Percentiles rank a stretch among this genome's conserved stretches.
Conservation (phyloP, 169 alveolate genomes). For the Babesia ovis region DNA sequence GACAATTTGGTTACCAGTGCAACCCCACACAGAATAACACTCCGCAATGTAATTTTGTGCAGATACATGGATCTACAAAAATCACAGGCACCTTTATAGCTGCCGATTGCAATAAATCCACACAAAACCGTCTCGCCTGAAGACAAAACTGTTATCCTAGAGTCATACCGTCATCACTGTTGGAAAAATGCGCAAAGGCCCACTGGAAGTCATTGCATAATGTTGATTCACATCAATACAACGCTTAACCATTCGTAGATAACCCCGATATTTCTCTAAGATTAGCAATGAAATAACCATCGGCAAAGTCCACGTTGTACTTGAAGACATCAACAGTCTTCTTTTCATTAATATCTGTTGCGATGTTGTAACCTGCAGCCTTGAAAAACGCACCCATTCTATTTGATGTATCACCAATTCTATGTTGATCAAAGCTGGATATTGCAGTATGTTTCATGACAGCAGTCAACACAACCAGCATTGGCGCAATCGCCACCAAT, state of each 20-base stretch:
- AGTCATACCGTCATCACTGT: no score
- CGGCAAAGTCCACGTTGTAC: constrained; percentile 8
- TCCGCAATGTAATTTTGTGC: no score
- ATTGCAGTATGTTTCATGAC: background rate
- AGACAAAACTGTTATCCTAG: no score
- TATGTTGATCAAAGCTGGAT: background rate
- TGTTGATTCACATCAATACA: no score
- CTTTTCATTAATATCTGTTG: background rate
- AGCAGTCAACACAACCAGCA: background rate
- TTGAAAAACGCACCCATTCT: constrained; percentile 5
- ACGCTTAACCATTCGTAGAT: background rate
- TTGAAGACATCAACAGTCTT: constrained; percentile 9
- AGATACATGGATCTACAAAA: no score
- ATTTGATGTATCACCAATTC: background rate
- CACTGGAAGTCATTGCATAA: no score
- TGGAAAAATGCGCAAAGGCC: no score
- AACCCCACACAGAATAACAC: no score
- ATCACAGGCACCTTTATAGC: no score
- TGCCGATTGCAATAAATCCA: no score
- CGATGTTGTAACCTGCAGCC: constrained; percentile 6
- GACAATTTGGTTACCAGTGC: no score
- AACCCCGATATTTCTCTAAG: constrained; percentile 2
- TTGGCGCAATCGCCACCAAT: constrained; percentile 2
- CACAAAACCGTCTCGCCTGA: no score
- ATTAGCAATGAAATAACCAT: background rate